These are phyloP conservation scores for Cordyceps militaris DNA, from an alignment of 2,329 filamentous ascomycete species.

Conservation along the genomic window DNA sequence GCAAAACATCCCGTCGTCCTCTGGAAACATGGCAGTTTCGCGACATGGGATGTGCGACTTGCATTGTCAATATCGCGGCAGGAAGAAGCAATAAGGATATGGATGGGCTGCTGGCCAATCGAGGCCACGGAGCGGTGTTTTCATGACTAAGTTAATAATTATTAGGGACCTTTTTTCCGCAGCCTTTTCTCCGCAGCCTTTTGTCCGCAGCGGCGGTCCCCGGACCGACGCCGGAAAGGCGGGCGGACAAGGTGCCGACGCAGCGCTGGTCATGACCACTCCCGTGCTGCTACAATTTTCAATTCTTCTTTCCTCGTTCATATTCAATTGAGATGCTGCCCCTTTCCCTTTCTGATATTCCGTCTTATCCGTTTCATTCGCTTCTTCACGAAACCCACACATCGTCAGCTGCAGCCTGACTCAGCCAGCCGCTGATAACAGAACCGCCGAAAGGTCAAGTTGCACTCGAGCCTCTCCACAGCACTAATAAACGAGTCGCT, in stretches of 20 bases:
- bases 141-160: not conserved
- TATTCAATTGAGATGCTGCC: not conserved
- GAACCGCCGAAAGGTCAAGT: not conserved
- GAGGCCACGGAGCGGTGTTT: not conserved
- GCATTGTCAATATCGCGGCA: not conserved
- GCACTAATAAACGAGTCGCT: not conserved
- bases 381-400: not conserved
- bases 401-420: constrained; percentile 3
- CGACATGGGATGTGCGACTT: not conserved
- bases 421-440: constrained; percentile 1
- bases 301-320: not conserved
- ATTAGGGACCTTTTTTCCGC: not conserved
- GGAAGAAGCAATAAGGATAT: not conserved
- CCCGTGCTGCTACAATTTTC: no score
- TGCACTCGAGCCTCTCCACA: not conserved
- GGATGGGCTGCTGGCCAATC: not conserved
- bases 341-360: not conserved
- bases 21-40: not conserved
- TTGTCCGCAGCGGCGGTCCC: no score
- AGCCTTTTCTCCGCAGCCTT: no score
- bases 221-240: not conserved
- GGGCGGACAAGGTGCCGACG: not conserved
- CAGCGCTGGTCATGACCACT: not conserved
- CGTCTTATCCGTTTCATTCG: not conserved
- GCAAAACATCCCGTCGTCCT: not conserved